A percentile compares a stretch with the other conserved stretches of the same genome.
These are phyloP conservation scores for Larix kaempferi DNA, from an alignment of 75 land plant genomes.

Conservation along the genomic window DNA sequence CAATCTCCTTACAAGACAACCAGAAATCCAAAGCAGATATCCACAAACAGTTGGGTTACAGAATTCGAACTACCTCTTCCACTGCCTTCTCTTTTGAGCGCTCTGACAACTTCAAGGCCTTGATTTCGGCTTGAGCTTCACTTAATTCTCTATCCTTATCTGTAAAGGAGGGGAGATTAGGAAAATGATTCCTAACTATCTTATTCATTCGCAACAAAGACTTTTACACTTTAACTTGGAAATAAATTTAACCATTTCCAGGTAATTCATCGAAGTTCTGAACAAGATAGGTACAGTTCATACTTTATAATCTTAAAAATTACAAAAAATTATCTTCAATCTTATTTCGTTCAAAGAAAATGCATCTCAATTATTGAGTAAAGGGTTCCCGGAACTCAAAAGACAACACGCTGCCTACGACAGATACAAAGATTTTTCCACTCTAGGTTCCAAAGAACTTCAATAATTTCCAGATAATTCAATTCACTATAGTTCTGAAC, in stretches of 20 bases:
- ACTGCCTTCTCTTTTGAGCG: constrained; percentile 84
- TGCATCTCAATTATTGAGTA: not conserved
- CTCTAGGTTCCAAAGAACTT: too few relatives aligned
- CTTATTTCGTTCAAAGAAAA: not conserved
- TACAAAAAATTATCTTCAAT: too few relatives aligned
- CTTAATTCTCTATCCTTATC: constrained; percentile 87
- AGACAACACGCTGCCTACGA: too few relatives aligned
- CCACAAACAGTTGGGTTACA: not conserved
- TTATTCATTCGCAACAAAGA: not conserved
- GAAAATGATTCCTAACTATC: not conserved
- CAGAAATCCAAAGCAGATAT: not conserved
- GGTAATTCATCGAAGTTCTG: not conserved
- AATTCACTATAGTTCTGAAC: too few relatives aligned
- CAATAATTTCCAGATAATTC: too few relatives aligned
- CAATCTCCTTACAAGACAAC: not conserved
- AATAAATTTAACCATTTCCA: not conserved
- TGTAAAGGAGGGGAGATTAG: not conserved
- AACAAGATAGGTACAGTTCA: not conserved
- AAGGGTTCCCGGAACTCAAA: too few relatives aligned
- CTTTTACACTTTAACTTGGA: not conserved
- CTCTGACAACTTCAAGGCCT: constrained; percentile 72
- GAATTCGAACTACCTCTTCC: constrained; percentile 63
- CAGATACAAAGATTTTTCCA: too few relatives aligned
- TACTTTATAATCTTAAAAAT: too few relatives aligned
- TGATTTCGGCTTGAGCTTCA: constrained; percentile 88